Conservation (phyloP, 208 protist genomes). For the Vickermania spadyakhi region DNA sequence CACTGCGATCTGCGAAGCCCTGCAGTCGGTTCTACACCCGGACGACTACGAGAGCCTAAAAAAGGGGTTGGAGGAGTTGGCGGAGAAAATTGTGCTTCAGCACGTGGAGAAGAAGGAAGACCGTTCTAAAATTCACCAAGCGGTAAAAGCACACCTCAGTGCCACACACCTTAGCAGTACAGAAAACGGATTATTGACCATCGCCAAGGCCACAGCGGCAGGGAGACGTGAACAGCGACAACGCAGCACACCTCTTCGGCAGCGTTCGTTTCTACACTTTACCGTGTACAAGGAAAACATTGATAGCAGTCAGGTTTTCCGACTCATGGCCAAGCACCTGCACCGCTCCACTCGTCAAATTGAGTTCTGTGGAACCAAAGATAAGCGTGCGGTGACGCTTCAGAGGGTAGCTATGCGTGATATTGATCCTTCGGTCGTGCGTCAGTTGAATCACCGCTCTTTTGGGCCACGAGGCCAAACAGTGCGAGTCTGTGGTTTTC, state of each 20-base stretch:
- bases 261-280: slow-evolving; percentile 74
- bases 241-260: slow-evolving; percentile 31
- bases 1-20: neutral
- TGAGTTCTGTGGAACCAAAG: slow-evolving; percentile 93
- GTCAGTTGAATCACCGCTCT: slow-evolving; percentile 42
- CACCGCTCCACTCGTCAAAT: slow-evolving; percentile 53
- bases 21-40: neutral
- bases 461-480: slow-evolving; percentile 30
- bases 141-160: slow-evolving; percentile 45
- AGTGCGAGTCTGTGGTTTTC: slow-evolving; percentile 80
- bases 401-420: slow-evolving; percentile 82
- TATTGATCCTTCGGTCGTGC: slow-evolving; percentile 47
- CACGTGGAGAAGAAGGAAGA: slow-evolving; percentile 48
- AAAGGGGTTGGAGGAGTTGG: neutral
- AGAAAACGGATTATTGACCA: slow-evolving; percentile 31
- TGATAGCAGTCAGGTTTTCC: slow-evolving; percentile 79
- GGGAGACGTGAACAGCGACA: slow-evolving; percentile 48
- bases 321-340: slow-evolving; percentile 50
- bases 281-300: slow-evolving; percentile 94
- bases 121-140: slow-evolving; percentile 42
- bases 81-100: slow-evolving; percentile 18
- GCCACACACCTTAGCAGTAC: slow-evolving; percentile 61
- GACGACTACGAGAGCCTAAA: neutral
- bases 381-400: slow-evolving; percentile 91
- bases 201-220: slow-evolving; percentile 46